Percentiles rank a stretch among this genome's conserved stretches.
Conservation (phyloP, 2,329 filamentous ascomycete species). For the Alternaria burnsii region DNA sequence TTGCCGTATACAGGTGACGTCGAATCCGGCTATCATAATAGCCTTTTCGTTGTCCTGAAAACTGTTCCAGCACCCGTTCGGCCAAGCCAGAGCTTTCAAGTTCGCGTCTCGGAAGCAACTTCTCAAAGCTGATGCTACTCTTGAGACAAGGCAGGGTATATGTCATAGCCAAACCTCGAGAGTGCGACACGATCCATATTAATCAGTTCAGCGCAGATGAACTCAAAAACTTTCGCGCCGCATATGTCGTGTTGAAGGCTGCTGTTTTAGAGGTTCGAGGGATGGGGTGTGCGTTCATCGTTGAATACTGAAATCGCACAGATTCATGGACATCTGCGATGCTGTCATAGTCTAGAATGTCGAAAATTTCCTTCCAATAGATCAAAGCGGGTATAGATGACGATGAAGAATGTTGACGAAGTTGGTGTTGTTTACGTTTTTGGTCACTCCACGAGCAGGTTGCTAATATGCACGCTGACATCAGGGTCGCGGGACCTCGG, state of each 20-base stretch:
- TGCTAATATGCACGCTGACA: constrained; percentile 16
- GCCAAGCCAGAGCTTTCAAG: neutral
- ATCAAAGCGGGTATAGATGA: constrained; percentile 6
- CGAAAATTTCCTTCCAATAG: neutral
- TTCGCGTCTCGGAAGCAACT: neutral
- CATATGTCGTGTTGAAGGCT: constrained; percentile 1
- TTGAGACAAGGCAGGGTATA: neutral
- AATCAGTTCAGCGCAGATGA: neutral
- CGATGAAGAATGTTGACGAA: neutral
- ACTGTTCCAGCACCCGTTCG: neutral
- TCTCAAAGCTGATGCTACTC: neutral
- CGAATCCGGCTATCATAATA: neutral
- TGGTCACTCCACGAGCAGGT: constrained; percentile 12
- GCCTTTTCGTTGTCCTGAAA: neutral
- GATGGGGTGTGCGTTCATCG: constrained; percentile 11
- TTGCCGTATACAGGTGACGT: neutral
- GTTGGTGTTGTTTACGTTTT: constrained; percentile 10
- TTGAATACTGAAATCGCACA: constrained; percentile 19
- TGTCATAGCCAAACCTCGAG: neutral
- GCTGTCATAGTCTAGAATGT: constrained; percentile 1
- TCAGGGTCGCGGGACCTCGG: constrained; percentile 19
- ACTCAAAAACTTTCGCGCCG: neutral
- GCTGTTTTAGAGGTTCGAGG: constrained; percentile 9
- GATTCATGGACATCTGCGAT: constrained; percentile 20
- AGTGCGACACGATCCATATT: neutral